phyloP scores from a whole-genome alignment of 352 stramenopile genomes.

The Phytophthora cryptogea region DNA sequence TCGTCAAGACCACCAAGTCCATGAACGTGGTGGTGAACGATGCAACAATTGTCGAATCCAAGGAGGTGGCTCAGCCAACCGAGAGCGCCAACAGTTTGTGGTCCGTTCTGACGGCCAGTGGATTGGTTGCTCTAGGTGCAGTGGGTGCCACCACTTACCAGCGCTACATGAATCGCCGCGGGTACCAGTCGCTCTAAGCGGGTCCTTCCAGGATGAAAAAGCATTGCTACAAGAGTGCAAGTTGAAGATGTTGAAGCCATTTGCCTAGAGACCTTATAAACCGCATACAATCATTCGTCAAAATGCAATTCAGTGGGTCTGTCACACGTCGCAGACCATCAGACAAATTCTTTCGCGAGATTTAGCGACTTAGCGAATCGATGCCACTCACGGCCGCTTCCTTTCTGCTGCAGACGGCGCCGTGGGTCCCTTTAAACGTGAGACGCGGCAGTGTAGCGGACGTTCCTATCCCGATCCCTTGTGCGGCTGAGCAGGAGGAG shows the following conservation, averaged over 20 bases:
- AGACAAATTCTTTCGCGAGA: conserved; percentile 25
- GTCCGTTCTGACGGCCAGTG: conserved; percentile 40
- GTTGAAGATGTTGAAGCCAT: no score
- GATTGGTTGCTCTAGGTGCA: conserved; percentile 44
- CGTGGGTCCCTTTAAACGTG: conserved; percentile 54
- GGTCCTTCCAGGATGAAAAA: not conserved
- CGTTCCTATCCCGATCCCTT: conserved; percentile 39
- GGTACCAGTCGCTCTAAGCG: conserved; percentile 46
- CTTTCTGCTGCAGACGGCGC: conserved; percentile 61
- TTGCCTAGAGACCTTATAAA: no score
- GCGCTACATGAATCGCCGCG: conserved; percentile 45
- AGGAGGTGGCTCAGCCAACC: conserved; percentile 5
- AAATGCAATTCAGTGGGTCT: conserved; percentile 16
- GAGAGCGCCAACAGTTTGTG: conserved; percentile 24
- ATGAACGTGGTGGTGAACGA: conserved; percentile 36
- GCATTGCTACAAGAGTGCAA: no score
- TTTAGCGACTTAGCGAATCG: conserved; percentile 4
- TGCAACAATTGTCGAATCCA: conserved; percentile 28
- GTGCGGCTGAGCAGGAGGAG: conserved; percentile 7
- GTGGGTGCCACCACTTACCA: conserved; percentile 49
- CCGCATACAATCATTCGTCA: conserved; percentile 29
- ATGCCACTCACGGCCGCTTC: conserved; percentile 34
- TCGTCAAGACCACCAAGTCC: conserved; percentile 29
- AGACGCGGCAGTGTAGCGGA: conserved; percentile 57
- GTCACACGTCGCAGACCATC: conserved; percentile 17